These are phyloP conservation scores for Wickerhamomyces sp. DNA, from an alignment of 1,139 yeast species.

Conservation along the genomic window DNA sequence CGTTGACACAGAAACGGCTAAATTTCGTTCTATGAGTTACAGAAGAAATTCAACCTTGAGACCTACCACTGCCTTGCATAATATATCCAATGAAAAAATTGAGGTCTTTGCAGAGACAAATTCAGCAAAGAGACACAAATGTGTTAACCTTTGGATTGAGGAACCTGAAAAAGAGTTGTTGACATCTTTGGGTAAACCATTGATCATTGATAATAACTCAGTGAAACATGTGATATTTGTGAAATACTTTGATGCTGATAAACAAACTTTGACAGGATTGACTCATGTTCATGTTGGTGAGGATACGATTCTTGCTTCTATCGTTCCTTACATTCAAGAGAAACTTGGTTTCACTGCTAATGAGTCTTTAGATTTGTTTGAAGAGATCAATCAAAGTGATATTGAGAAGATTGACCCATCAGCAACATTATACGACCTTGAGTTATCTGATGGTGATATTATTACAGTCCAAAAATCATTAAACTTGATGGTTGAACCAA, in stretches of 20 bases:
- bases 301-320: conserved; percentile 38
- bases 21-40: conserved; percentile 62
- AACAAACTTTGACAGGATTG: conserved; percentile 55
- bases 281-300: conserved; percentile 57
- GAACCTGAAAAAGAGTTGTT: conserved; percentile 23
- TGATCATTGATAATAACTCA: conserved; percentile 25
- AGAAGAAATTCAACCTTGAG: conserved; percentile 74
- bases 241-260: conserved; percentile 60
- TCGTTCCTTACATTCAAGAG: conserved; percentile 39
- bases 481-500: conserved; percentile 10
- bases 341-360: conserved; percentile 40
- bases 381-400: conserved; percentile 66
- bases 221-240: conserved; percentile 50
- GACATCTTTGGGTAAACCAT: neutral
- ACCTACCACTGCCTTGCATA: conserved; percentile 49
- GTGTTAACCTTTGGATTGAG: conserved; percentile 25
- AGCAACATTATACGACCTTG: conserved; percentile 52
- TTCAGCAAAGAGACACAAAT: conserved; percentile 13
- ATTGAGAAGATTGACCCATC: conserved; percentile 37
- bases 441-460: conserved; percentile 76
- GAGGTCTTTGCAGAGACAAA: conserved; percentile 39
- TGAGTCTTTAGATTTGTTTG: conserved; percentile 45
- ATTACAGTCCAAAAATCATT: conserved; percentile 47
- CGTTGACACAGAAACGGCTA: conserved; percentile 36
- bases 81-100: conserved; percentile 31